Base-by-base conservation (phyloP, 306 rosid species). In the Biancaea sappan region DNA sequence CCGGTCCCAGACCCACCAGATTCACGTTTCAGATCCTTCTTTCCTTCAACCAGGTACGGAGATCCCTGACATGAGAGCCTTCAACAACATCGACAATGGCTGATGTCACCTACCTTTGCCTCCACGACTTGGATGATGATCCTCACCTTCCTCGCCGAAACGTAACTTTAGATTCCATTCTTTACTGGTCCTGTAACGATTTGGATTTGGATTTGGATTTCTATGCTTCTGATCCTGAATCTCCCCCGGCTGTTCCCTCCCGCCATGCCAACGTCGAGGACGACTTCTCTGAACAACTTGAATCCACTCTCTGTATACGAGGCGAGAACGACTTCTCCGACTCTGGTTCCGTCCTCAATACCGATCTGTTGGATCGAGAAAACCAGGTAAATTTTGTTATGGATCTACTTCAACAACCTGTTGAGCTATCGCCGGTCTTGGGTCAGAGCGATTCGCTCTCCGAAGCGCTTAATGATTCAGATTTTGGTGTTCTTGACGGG, bases 321-420 rank as follows among this genome's bases (percentile, higher is more conserved):
- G 69, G 58, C 3, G 77, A 26, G 22, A 69, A 44, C 32, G 66
- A 60, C 14, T 73, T 75, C 31, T 73, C 83, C 3, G 82, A 58
- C 41, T 68, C 52, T 19, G 84, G 71, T 24, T 82, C 89, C 9
- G 63, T 65, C 10, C 68, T 71, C 76, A 21, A 21, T 78, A 34
- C 74, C 75, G 86, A 72, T 52, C 77, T 80, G 19, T 12, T 75
- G 46, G 84, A 81, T 79, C 88, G 91, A 25, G 88, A 86, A 28
- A 84, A 84, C 48, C 92, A 85, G 82, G 92, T 83, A 25, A 87
- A 78, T 74, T 92, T 85, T 73, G 96, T 90, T 22, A 88, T 92
- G 91, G 92, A 92, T 87, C 87, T 92, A 18, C 84, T 90, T 71
- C 94, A 88, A 9, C 98, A 92, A 37, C 92, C 96, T n/a, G 92